Percentiles rank a stretch among this genome's conserved stretches.
phyloP scores from a whole-genome alignment of 352 stramenopile genomes.

The Phytopythium ostracodes region DNA sequence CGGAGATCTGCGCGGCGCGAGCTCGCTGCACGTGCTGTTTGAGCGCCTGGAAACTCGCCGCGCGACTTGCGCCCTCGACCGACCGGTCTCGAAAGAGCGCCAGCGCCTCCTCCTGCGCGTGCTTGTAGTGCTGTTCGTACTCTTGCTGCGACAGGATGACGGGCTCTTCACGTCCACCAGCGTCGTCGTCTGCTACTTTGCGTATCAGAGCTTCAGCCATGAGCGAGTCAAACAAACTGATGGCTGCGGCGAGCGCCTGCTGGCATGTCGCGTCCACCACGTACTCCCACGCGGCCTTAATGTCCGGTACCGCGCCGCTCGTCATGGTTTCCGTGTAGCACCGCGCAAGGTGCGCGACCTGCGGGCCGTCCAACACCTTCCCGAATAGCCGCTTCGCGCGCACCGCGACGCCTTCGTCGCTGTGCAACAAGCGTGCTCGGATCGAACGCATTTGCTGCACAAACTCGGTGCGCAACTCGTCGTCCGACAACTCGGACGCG shows the following conservation, averaged over 20 bases:
- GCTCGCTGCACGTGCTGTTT: slow-evolving; percentile 68
- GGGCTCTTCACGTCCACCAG: slow-evolving; percentile 8
- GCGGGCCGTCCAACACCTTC: slow-evolving; percentile 54
- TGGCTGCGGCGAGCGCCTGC: slow-evolving; percentile 42
- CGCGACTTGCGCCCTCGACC: slow-evolving; percentile 55
- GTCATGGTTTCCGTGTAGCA: slow-evolving; percentile 82
- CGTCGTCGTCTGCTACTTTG: not conserved
- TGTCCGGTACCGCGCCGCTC: slow-evolving; percentile 69
- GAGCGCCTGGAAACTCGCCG: slow-evolving; percentile 68
- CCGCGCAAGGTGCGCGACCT: slow-evolving; percentile 54
- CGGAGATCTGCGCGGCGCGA: slow-evolving; percentile 43
- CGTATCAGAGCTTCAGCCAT: slow-evolving; percentile 24
- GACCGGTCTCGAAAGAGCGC: slow-evolving; percentile 63
- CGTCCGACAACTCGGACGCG: slow-evolving; percentile 46
- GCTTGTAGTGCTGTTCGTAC: slow-evolving; percentile 72
- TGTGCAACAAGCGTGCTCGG: slow-evolving; percentile 38
- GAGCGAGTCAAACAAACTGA: slow-evolving; percentile 49
- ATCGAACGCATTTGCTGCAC: slow-evolving; percentile 60
- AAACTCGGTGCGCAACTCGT: slow-evolving; percentile 76
- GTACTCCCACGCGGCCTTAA: slow-evolving; percentile 82
- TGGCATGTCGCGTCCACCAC: slow-evolving; percentile 78
- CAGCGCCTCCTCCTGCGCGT: slow-evolving; percentile 67
- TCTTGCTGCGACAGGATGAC: slow-evolving; percentile 58
- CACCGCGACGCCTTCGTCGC: slow-evolving; percentile 18
- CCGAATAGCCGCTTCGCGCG: slow-evolving; percentile 62